Base-by-base conservation (phyloP, 768 basidiomycete genomes). In the Rhodosporidiobolus sp. region DNA sequence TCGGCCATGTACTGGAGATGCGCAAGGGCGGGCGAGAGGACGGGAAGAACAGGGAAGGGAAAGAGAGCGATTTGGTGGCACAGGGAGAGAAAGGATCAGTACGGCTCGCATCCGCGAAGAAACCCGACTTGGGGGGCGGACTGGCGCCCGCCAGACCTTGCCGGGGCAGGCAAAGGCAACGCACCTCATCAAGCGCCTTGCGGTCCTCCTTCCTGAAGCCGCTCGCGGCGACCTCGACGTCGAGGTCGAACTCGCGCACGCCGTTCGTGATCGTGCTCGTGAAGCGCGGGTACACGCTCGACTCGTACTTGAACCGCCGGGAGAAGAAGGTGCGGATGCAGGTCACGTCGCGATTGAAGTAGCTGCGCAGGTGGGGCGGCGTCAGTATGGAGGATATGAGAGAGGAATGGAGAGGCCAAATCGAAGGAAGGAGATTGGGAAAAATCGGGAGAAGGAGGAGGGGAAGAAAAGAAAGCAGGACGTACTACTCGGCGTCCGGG, bases 331-430 rank as follows among this genome's bases (percentile, higher is more conserved):
- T 88, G 46, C 93, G 86, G 77, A 99, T 93, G 80, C 96, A 97
- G 70, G 95, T 90, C 14, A 99, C 96, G 81, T 99, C 96, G 30
- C 96, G 89, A 81, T 98, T 95, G 83, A 99, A 99, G 83, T 96
- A 99, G 92, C 94, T 95, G 69, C 9, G 35, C 8, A 35, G 17
- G 7, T 2, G 22, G 0, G 10, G 1, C 17, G 16, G 24, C 1
- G n/a, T 62, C 17, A 67, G 63, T 38, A 3, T 20, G 57, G 52
- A 57, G 17, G 14, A 32, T 24, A 4, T 26, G 22, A 58, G 49
- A 55, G 30, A 49, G 49, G 22, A 63, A 30, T 4, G 50, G n/a
- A n/a, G n/a, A n/a, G n/a, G n/a, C n/a, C n/a, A n/a, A n/a, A n/a
- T n/a, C n/a, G n/a, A n/a, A n/a, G n/a, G n/a, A n/a, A n/a, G n/a